Evolutionary conservation across 768 basidiomycete species (phyloP), one percentile per base, ranked within the genome.

Genomic region (Phaeolepiota aurea): DNA sequence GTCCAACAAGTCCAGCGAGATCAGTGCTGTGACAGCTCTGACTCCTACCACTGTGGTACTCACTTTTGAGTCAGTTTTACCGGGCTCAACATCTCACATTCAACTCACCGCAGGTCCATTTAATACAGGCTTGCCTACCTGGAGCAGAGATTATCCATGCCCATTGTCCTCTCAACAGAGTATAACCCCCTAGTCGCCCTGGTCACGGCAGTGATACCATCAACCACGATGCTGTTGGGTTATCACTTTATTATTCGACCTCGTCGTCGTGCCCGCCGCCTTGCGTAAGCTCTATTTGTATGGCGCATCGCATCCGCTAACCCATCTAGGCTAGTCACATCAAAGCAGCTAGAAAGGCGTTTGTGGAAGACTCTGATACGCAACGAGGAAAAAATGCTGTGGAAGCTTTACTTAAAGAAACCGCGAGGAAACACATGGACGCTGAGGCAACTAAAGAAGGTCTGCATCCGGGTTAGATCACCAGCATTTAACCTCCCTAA

Each of bases 361-460:
- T 75, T 38, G 81, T 87, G 43, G 77, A 80, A 54, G 76, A 81
- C 46, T 69, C 72, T 9, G 78, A 76, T 51, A 61, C 76, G 48
- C 67, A 72, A 51, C 69, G 72, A 51, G 77, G 87, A 56, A 76
- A 77, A 35, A 72, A 79, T 46, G 76, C 82, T 5, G 78, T 78
- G 4, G 59, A 69, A 44, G 61, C 58, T 40, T 59, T 93, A 33
- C 71, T 94, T 49, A 72, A 71, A 47, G 82, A 87, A 42, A 68
- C 74, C 12, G 85, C 84, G 11, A 68, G 67, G 54, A 76, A 74
- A 50, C 81, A 79, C 52, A 69, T 68, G 45, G 69, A 77, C 23
- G 58, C 69, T 18, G 88, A 93, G 58, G 71, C 68, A 46, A 67
- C 69, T 16, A 77, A 71, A 58, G 76, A 77, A 65, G 88, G 88